Percentiles rank a stretch among this genome's conserved stretches.
Conservation (phyloP, 495 filamentous ascomycete species). For the Hamigera avellanea region DNA sequence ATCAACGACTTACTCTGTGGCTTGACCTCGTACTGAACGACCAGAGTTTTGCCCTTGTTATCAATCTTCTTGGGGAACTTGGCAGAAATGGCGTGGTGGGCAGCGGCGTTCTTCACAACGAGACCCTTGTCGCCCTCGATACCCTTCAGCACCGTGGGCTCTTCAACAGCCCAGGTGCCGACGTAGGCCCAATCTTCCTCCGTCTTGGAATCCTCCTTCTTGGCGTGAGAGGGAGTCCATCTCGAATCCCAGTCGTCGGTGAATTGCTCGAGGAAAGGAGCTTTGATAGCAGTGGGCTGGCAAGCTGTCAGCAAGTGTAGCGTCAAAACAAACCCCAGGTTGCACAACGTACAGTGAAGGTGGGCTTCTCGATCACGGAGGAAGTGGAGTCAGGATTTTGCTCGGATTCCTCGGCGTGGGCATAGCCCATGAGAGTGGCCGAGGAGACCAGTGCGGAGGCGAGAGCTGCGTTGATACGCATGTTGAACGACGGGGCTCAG, state of each 20-base stretch:
- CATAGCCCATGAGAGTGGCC: slow-evolving; percentile 59
- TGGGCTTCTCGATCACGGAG: slow-evolving; percentile 55
- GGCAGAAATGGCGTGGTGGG: slow-evolving; percentile 98
- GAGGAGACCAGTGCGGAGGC: slow-evolving; percentile 54
- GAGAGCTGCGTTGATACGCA: slow-evolving; percentile 65
- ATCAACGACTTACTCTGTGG: slow-evolving; percentile 66
- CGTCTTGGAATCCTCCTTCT: slow-evolving; percentile 79
- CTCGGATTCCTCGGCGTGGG: slow-evolving; percentile 60
- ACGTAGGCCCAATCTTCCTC: slow-evolving; percentile 98
- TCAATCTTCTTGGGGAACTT: slow-evolving; percentile 96
- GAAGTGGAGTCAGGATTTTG: slow-evolving; percentile 44
- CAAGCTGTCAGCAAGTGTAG: not conserved
- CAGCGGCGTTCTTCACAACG: slow-evolving; percentile 91
- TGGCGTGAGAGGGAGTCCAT: slow-evolving; percentile 91
- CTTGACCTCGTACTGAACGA: slow-evolving; percentile 99
- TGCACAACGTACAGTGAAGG: slow-evolving; percentile 66
- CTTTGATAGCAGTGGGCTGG: slow-evolving; percentile 79
- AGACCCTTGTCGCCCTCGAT: slow-evolving; percentile 95
- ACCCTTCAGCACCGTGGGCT: slow-evolving; percentile 83
- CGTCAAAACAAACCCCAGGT: no score
- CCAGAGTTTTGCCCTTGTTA: slow-evolving; percentile 91
- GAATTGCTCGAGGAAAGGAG: slow-evolving; percentile 97
- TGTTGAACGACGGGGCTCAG: slow-evolving; percentile 34
- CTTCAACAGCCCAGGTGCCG: slow-evolving; percentile 93
- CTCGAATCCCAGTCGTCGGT: slow-evolving; percentile 84